Evolutionary conservation across 345 rosid species (phyloP).

Genomic region (Moricandia moricandioides): DNA sequence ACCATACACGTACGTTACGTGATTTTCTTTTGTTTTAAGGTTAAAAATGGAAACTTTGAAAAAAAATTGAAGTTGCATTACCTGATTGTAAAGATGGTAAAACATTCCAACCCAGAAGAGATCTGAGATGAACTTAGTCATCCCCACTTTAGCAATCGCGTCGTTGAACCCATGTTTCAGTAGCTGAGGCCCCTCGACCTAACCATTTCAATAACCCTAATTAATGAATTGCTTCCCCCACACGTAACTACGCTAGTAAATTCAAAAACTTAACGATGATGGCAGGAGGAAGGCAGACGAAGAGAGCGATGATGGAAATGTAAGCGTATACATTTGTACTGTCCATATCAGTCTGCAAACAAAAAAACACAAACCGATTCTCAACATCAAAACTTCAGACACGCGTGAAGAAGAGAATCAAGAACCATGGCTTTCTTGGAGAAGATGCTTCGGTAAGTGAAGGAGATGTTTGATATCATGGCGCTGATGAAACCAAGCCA

Average conservation of each 20-base stretch:
- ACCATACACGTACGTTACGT: not conserved
- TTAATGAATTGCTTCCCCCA: not conserved
- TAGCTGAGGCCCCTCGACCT: constrained; percentile 93
- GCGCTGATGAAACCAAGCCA: constrained; percentile 98
- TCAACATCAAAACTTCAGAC: not conserved
- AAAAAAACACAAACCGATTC: not conserved
- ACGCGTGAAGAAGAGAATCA: constrained; percentile 15
- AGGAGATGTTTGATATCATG: constrained; percentile 92
- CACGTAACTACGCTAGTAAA: constrained; percentile 26
- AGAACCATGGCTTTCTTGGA: constrained; percentile 98
- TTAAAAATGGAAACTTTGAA: not conserved
- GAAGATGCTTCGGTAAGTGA: constrained; percentile 92
- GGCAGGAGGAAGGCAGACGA: constrained; percentile 93
- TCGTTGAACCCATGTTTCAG: constrained; percentile 69
- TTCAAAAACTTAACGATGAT: constrained; percentile 55
- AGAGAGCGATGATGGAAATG: constrained; percentile 90
- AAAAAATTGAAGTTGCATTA: constrained; percentile 1
- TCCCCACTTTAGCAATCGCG: constrained; percentile 88
- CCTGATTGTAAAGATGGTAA: constrained; percentile 98
- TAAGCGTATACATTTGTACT: constrained; percentile 92
- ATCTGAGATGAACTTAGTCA: constrained; percentile 75
- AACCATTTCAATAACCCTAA: constrained; percentile 17
- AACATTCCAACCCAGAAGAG: constrained; percentile 99
- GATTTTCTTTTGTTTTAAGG: not conserved
- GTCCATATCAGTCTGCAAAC: constrained; percentile 90